These are phyloP conservation scores for Zopfia rhizophila DNA, from an alignment of 2,329 filamentous ascomycete species.

Conservation along the genomic window DNA sequence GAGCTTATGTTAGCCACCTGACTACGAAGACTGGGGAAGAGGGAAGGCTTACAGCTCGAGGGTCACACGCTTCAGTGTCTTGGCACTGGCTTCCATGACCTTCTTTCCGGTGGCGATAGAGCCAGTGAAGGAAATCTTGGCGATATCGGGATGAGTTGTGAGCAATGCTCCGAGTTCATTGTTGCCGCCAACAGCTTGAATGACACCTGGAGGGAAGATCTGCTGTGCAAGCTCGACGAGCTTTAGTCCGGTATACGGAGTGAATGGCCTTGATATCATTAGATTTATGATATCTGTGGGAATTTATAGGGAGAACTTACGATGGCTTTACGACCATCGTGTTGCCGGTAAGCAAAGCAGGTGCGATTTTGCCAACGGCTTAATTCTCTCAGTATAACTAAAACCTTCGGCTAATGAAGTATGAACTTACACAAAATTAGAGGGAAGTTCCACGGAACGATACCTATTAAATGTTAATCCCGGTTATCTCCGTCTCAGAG, in stretches of 20 bases:
- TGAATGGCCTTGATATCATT: constrained; percentile 56
- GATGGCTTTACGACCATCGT: constrained; percentile 67
- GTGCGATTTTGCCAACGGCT: constrained; percentile 65
- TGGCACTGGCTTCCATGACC: constrained; percentile 65
- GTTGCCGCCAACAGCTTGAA: constrained; percentile 69
- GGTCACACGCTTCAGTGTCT: constrained; percentile 68
- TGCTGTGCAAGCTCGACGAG: constrained; percentile 66
- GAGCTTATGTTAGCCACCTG: neutral
- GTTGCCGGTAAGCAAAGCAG: constrained; percentile 67
- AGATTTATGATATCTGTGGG: neutral
- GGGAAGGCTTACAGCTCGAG: constrained; percentile 59
- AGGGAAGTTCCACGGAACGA: constrained; percentile 57
- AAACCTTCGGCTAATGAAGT: too few species aligned
- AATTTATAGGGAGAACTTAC: constrained; percentile 1
- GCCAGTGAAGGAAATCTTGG: constrained; percentile 73
- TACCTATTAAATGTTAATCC: constrained; percentile 44
- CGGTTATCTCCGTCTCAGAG: constrained; percentile 40
- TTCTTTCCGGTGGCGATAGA: constrained; percentile 69
- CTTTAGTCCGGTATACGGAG: constrained; percentile 68
- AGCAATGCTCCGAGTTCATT: constrained; percentile 69
- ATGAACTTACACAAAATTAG: constrained; percentile 37
- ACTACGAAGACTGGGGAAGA: neutral
- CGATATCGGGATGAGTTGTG: constrained; percentile 67
- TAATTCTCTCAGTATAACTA: too few species aligned
- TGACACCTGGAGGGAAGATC: constrained; percentile 70